Evolutionary conservation across 768 basidiomycete species (phyloP).

Genomic region (Tricholoma matsutake): DNA sequence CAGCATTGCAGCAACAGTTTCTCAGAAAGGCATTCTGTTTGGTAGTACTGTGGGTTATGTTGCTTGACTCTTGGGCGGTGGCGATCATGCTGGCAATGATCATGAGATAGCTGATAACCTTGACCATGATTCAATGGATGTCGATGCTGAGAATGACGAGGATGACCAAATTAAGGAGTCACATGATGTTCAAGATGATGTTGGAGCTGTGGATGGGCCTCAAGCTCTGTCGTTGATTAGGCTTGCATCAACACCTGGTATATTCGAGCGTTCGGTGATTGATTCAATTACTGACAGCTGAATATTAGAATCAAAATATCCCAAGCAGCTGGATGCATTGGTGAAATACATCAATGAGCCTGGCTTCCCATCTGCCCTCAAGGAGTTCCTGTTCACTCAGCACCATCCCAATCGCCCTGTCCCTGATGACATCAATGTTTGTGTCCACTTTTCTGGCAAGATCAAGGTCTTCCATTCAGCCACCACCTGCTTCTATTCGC

Average conservation of each 20-base stretch:
- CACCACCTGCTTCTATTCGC: background rate
- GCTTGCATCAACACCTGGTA: background rate
- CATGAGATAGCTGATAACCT: too few relatives aligned
- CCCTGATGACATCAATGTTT: background rate
- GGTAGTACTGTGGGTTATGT: too few relatives aligned
- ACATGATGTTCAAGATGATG: background rate
- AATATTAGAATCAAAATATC: background rate
- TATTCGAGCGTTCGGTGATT: background rate
- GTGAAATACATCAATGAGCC: background rate
- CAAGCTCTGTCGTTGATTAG: background rate
- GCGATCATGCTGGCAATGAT: too few relatives aligned
- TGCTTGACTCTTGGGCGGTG: too few relatives aligned
- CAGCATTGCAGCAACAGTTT: too few relatives aligned
- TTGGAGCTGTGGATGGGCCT: background rate
- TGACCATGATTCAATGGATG: too few relatives aligned
- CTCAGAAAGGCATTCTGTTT: too few relatives aligned
- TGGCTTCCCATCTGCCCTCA: background rate
- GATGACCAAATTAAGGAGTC: too few relatives aligned
- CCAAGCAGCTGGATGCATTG: background rate
- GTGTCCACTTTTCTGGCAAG: background rate
- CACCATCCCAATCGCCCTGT: background rate
- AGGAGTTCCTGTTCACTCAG: background rate
- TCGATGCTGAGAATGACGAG: too few relatives aligned
- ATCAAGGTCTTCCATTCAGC: background rate
- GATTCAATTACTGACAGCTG: background rate